Conservation (phyloP, 2,329 filamentous ascomycete species). For the Thelonectria blattea region DNA sequence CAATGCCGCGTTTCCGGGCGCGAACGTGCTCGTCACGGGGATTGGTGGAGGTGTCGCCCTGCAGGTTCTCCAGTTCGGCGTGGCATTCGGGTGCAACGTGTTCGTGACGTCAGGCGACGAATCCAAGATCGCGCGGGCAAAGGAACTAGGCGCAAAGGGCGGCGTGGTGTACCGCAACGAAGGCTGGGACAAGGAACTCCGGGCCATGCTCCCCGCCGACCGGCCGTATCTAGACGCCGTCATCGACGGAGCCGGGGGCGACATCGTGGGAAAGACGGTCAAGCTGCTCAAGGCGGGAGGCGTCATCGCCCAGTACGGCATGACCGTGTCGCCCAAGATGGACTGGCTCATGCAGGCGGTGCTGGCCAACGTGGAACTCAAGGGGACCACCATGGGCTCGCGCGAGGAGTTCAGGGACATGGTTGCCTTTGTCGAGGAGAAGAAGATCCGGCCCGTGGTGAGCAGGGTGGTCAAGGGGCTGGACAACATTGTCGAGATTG, state of each 20-base stretch:
- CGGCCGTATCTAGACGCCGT: conserved; percentile 79
- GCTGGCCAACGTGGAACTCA: conserved; percentile 85
- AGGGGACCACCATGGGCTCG: conserved; percentile 90
- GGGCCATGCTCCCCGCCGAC: conserved; percentile 65
- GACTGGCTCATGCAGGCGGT: conserved; percentile 84
- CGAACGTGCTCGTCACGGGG: conserved; percentile 85
- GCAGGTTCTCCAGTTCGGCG: conserved; percentile 79
- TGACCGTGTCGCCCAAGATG: conserved; percentile 88
- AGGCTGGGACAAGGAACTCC: conserved; percentile 81
- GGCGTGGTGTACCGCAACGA: conserved; percentile 83
- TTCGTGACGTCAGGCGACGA: conserved; percentile 79
- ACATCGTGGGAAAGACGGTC: conserved; percentile 73
- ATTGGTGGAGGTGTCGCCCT: conserved; percentile 93
- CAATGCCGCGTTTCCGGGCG: conserved; percentile 64
- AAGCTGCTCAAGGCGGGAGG: conserved; percentile 81
- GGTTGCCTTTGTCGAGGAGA: conserved; percentile 78
- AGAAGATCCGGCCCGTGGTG: conserved; percentile 78
- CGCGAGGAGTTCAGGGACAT: conserved; percentile 89
- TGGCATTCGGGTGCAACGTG: conserved; percentile 76
- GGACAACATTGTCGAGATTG: conserved; percentile 78
- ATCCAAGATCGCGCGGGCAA: conserved; percentile 77
- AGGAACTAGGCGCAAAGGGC: conserved; percentile 74
- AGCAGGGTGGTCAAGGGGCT: conserved; percentile 76
- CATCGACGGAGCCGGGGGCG: conserved; percentile 88
- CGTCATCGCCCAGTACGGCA: conserved; percentile 86